Evolutionary conservation across 805 yeast genomes (phyloP).

Genomic region (Kodamaea restingae): DNA sequence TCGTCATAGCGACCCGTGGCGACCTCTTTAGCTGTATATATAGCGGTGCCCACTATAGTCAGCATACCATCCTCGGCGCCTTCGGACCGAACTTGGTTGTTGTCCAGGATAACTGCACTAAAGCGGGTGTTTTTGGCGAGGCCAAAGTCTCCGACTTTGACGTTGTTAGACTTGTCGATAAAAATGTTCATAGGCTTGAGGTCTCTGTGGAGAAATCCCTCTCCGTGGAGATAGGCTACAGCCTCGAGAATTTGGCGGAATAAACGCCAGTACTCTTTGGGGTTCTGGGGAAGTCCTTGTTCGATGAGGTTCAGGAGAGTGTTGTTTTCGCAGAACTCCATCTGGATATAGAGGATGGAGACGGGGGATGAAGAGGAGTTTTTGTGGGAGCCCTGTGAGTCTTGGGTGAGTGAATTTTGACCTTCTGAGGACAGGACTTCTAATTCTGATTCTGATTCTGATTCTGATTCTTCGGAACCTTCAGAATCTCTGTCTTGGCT

Average conservation of each 20-base stretch:
- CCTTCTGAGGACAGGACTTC: too few relatives aligned
- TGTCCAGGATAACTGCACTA: conserved; percentile 31
- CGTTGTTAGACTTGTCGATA: conserved; percentile 82
- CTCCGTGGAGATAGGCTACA: conserved; percentile 82
- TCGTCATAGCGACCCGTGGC: conserved; percentile 79
- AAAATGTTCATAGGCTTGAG: conserved; percentile 94
- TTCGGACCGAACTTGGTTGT: conserved; percentile 35
- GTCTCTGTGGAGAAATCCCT: conserved; percentile 93
- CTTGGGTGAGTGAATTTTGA: too few relatives aligned
- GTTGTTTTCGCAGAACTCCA: conserved; percentile 97
- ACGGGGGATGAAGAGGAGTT: conserved; percentile 12
- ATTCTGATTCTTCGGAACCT: too few relatives aligned
- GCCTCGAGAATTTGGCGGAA: conserved; percentile 88
- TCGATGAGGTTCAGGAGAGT: conserved; percentile 79
- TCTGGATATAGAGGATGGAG: conserved; percentile 87
- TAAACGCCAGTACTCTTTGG: conserved; percentile 86
- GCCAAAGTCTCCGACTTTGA: conserved; percentile 96
- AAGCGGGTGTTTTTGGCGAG: conserved; percentile 84
- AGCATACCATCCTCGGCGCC: conserved; percentile 64
- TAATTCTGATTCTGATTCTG: too few relatives aligned
- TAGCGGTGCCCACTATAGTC: conserved; percentile 89
- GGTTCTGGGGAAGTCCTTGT: conserved; percentile 61
- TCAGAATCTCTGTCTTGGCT: too few relatives aligned
- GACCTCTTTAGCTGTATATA: conserved; percentile 90
- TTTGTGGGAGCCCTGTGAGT: conserved; percentile 18